phyloP scores from a whole-genome alignment of 306 rosid species.

The Vicia faba region DNA sequence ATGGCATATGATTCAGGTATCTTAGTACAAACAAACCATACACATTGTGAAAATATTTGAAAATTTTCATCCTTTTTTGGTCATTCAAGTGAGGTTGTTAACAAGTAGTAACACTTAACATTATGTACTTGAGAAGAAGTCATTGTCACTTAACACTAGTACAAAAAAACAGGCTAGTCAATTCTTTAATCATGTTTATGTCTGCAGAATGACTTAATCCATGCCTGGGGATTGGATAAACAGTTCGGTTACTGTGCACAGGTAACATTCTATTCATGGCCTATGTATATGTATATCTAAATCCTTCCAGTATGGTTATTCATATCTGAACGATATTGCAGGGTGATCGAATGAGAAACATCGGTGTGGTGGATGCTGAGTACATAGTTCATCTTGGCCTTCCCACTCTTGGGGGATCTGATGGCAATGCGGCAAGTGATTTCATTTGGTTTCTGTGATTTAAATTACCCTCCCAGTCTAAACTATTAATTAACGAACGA shows the following conservation, averaged over 20 bases:
- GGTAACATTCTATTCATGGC: conserved; percentile 46
- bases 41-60: conserved; percentile 12
- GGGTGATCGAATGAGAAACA: conserved; percentile 77
- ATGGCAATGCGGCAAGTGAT: conserved; percentile 58
- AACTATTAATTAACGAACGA: conserved; percentile 7
- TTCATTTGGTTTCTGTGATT: not conserved
- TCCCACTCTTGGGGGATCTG: conserved; percentile 83
- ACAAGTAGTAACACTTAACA: conserved; percentile 1
- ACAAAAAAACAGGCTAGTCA: not conserved
- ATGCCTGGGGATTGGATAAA: conserved; percentile 92
- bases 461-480: conserved; percentile 5
- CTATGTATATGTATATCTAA: not conserved
- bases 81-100: not conserved
- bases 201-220: conserved; percentile 90
- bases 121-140: not conserved
- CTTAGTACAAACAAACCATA: not conserved
- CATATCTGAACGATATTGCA: conserved; percentile 42
- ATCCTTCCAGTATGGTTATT: conserved; percentile 22
- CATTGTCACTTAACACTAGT: not conserved
- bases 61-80: not conserved
- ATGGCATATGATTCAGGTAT: conserved; percentile 94
- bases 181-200: conserved; percentile 26
- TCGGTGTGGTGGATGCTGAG: conserved; percentile 85
- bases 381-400: conserved; percentile 84
- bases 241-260: conserved; percentile 94